Percentiles rank a stretch among this genome's conserved stretches.
phyloP scores from a whole-genome alignment of 1,284 basidiomycete genomes.

The Ustilago trichophora region DNA sequence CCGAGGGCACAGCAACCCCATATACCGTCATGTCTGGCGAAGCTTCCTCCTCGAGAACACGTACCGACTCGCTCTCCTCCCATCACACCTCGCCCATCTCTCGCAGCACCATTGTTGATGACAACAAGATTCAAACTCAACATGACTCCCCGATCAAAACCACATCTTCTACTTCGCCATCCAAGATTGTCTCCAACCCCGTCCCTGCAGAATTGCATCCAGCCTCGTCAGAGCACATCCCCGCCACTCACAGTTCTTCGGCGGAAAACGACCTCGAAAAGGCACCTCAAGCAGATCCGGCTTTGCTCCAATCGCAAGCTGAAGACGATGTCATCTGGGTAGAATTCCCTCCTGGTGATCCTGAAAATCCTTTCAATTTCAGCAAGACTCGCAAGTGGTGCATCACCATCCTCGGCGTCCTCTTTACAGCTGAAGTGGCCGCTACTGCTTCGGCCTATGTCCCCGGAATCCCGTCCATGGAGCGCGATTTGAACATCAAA shows the following conservation, averaged over 20 bases:
- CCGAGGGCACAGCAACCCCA: slow-evolving; percentile 6
- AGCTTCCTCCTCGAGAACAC: slow-evolving; percentile 16
- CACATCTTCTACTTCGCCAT: no score
- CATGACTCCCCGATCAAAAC: background rate
- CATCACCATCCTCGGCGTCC: slow-evolving; percentile 73
- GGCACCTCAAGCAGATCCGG: slow-evolving; percentile 12
- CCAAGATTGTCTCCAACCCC: background rate
- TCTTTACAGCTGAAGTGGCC: slow-evolving; percentile 71
- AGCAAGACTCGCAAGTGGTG: slow-evolving; percentile 71
- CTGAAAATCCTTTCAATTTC: slow-evolving; percentile 73
- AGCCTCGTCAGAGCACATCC: background rate
- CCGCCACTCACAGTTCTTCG: background rate
- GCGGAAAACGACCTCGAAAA: slow-evolving; percentile 29
- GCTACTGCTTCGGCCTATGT: slow-evolving; percentile 71
- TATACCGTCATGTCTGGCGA: slow-evolving; percentile 21
- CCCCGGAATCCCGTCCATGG: slow-evolving; percentile 74
- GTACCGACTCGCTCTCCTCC: slow-evolving; percentile 25
- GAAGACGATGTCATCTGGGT: slow-evolving; percentile 69
- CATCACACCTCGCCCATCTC: slow-evolving; percentile 19
- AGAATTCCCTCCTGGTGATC: slow-evolving; percentile 71
- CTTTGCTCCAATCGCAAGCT: background rate
- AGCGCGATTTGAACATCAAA: slow-evolving; percentile 73
- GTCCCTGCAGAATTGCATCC: background rate
- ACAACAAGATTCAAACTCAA: background rate
- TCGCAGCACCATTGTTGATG: slow-evolving; percentile 16